phyloP scores from a whole-genome alignment of 2,329 filamentous ascomycete genomes.

The Trichoderma arundinaceum region DNA sequence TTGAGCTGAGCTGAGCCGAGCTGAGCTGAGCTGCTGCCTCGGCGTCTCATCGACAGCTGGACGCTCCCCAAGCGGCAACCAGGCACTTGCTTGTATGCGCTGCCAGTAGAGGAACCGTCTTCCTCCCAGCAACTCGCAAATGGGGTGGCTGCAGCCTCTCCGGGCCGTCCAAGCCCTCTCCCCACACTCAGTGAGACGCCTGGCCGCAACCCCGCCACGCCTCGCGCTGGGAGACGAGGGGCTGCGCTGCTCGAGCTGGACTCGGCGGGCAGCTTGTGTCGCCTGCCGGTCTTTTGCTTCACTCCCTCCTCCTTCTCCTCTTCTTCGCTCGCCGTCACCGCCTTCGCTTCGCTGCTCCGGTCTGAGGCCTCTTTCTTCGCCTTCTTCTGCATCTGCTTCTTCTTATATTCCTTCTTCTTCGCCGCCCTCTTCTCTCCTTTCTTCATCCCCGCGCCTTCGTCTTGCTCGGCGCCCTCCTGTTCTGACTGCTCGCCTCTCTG shows the following conservation, averaged over 20 bases:
- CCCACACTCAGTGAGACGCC: conserved; percentile 20
- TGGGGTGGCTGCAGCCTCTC: conserved; percentile 31
- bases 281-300: conserved; percentile 10
- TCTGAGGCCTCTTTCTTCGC: background rate
- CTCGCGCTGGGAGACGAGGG: background rate
- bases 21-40: too few relatives aligned
- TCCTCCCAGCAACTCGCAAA: background rate
- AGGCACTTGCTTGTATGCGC: too few relatives aligned
- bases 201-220: conserved; percentile 16
- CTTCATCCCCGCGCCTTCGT: conserved; percentile 1
- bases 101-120: too few relatives aligned
- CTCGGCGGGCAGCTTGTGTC: background rate
- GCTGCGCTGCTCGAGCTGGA: conserved; percentile 9
- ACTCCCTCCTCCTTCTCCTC: background rate
- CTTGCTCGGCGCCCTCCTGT: conserved; percentile 19
- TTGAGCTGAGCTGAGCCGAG: too few relatives aligned
- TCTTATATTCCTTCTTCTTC: background rate
- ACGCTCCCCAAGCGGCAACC: too few relatives aligned
- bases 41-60: too few relatives aligned
- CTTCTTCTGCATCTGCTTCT: background rate
- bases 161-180: conserved; percentile 20
- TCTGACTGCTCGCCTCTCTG: conserved; percentile 8
- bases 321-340: conserved; percentile 8
- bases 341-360: background rate
- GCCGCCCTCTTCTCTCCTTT: background rate